These are phyloP conservation scores for Alternaria hordeiaustralica DNA, from an alignment of 2,329 filamentous ascomycete species.

Conservation along the genomic window DNA sequence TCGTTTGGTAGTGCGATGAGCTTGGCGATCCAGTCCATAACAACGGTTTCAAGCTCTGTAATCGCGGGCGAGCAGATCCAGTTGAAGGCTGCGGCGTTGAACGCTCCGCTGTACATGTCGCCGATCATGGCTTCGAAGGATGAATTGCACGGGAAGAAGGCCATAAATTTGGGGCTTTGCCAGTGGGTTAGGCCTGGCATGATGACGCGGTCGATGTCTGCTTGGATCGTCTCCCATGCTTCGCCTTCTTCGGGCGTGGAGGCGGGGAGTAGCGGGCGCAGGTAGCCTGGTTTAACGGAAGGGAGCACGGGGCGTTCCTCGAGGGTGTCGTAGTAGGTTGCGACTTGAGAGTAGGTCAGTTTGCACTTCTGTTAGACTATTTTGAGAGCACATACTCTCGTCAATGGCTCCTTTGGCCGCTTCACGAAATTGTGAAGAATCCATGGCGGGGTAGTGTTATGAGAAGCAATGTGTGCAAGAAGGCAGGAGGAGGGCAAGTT, in stretches of 20 bases:
- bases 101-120: conserved; percentile 88
- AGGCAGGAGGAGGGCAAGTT: background rate
- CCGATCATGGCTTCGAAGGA: conserved; percentile 87
- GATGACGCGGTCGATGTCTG: conserved; percentile 84
- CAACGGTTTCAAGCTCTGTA: conserved; percentile 91
- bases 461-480: background rate
- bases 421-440: conserved; percentile 76
- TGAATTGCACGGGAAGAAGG: conserved; percentile 86
- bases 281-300: conserved; percentile 82
- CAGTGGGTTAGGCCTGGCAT: conserved; percentile 93
- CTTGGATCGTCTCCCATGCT: conserved; percentile 78
- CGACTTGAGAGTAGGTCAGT: conserved; percentile 63
- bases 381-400: conserved; percentile 66
- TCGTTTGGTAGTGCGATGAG: conserved; percentile 74
- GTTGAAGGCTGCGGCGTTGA: conserved; percentile 92
- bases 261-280: conserved; percentile 76
- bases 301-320: conserved; percentile 75
- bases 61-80: conserved; percentile 94
- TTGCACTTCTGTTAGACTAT: background rate
- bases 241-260: conserved; percentile 70
- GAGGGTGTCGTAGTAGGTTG: conserved; percentile 81
- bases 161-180: conserved; percentile 92
- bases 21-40: conserved; percentile 89
- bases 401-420: conserved; percentile 81
- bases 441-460: conserved; percentile 58